phyloP scores from a whole-genome alignment of 2,329 filamentous ascomycete genomes.

The Ophiostoma populinum region DNA sequence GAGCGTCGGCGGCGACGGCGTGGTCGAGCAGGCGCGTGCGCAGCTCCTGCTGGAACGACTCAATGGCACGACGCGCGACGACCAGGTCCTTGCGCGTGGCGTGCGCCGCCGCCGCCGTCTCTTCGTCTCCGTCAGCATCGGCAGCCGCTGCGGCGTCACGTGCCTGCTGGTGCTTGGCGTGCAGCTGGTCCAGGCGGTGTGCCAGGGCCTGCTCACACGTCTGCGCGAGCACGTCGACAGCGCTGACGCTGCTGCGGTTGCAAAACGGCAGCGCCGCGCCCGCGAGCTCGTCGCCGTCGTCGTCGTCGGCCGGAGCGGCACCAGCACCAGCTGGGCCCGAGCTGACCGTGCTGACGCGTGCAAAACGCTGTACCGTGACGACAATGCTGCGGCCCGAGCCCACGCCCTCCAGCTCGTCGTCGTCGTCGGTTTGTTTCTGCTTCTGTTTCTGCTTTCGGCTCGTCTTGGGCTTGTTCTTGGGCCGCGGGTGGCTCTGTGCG shows the following conservation, averaged over 20 bases:
- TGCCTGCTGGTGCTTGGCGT: constrained; percentile 18
- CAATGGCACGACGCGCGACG: constrained; percentile 37
- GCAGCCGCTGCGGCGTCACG: constrained; percentile 15
- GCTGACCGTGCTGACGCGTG: too few relatives aligned
- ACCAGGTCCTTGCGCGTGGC: constrained; percentile 34
- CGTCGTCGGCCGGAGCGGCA: too few relatives aligned
- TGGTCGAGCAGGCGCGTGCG: constrained; percentile 38
- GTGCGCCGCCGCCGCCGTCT: not conserved
- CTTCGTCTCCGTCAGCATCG: constrained; percentile 19
- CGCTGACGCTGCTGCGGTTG: constrained; percentile 38
- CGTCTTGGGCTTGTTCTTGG: constrained; percentile 8
- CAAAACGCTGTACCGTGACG: too few relatives aligned
- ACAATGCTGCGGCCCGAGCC: too few relatives aligned
- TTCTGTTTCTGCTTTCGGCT: constrained; percentile 7
- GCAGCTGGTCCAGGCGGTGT: constrained; percentile 29
- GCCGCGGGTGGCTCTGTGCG: constrained; percentile 22
- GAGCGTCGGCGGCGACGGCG: constrained; percentile 42
- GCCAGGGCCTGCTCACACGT: constrained; percentile 43
- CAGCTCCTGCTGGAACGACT: constrained; percentile 41
- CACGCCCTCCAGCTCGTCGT: constrained; percentile 7
- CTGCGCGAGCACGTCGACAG: constrained; percentile 43
- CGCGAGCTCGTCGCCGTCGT: constrained; percentile 8
- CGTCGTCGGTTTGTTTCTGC: constrained; percentile 14
- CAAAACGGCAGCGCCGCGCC: constrained; percentile 29
- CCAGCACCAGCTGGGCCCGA: too few relatives aligned